Evolutionary conservation across 208 protist species (phyloP).

Genomic region (Leishmania turanica): DNA sequence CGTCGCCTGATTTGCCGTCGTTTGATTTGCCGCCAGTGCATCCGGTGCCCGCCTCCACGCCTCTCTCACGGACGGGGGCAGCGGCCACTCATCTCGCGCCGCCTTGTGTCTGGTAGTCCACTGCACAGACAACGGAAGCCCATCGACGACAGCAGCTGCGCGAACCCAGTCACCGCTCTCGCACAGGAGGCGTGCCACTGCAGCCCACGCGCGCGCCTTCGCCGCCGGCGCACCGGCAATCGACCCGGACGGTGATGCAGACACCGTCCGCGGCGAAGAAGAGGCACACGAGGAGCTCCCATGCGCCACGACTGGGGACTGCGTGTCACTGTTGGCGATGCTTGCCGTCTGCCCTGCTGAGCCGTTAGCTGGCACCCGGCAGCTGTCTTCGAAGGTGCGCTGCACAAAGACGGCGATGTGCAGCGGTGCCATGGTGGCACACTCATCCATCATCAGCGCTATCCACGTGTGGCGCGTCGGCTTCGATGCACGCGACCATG

Average conservation of each 20-base stretch:
- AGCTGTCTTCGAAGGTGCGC: constrained; percentile 3
- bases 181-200: constrained; percentile 31
- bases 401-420: constrained; percentile 18
- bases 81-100: constrained; percentile 24
- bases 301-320: neutral
- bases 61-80: constrained; percentile 15
- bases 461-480: constrained; percentile 31
- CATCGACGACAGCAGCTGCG: constrained; percentile 29
- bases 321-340: neutral
- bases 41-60: constrained; percentile 10
- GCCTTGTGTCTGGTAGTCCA: constrained; percentile 16
- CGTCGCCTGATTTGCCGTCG: neutral
- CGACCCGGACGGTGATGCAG: neutral
- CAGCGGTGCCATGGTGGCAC: constrained; percentile 13
- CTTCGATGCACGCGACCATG: constrained; percentile 7
- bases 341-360: neutral
- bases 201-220: constrained; percentile 28
- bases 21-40: neutral
- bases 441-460: constrained; percentile 34
- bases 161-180: constrained; percentile 30
- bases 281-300: neutral
- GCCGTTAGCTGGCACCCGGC: neutral
- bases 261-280: neutral
- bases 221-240: constrained; percentile 9
- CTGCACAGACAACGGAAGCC: constrained; percentile 18